Base-by-base conservation (phyloP, 2,329 filamentous ascomycete genomes). In the Dothiorella sarmentorum region DNA sequence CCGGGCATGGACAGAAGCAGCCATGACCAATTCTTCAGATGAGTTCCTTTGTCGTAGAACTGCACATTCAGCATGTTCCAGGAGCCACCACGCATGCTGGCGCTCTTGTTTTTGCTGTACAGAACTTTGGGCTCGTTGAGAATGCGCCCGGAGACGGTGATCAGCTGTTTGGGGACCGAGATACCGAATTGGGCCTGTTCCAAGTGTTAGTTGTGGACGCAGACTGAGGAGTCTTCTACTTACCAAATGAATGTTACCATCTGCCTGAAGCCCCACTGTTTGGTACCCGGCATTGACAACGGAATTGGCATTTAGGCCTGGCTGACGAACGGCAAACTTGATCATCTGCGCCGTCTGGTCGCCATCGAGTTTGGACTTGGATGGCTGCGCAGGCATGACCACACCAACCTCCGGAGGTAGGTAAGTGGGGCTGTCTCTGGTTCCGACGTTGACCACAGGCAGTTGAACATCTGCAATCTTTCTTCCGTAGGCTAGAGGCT, bases 71-170 rank as follows among this genome's bases (percentile, higher is more conserved):
- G 71, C 77, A 93, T 82, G 65, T 91, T 91, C 90, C 89, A 94
- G 1, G 80, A 78, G 0, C 87, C 89, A n/a, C 75, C 73, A 1
- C 58, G 62, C 0, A 81, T 73, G 1, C 52, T 67, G 5, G 80
- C 60, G 52, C 64, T 59, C 6, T 63, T 68, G 15, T 56, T 62
- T 15, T 40, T 62, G 59, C 68, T 61, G 66, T 96, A 96, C 2
- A 74, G 69, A 26, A 96, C 73, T 0, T 63, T 66, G 0, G 91
- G 91, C 0, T 83, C 67, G 0, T 66, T 40, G 0, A 96, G 79
- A 38, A 93, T 81, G 5, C 91, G 85, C 1, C 84, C 92, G 0
- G 79, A 78, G 0, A 96, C 88, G 0, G 88, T 88, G 31, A 96
- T 76, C 31, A 96, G 78, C 1, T 77, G 71, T 11, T 81, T 80